These are phyloP conservation scores for Paecilomyces formosus DNA, from an alignment of 2,329 filamentous ascomycete genomes.

Conservation along the genomic window DNA sequence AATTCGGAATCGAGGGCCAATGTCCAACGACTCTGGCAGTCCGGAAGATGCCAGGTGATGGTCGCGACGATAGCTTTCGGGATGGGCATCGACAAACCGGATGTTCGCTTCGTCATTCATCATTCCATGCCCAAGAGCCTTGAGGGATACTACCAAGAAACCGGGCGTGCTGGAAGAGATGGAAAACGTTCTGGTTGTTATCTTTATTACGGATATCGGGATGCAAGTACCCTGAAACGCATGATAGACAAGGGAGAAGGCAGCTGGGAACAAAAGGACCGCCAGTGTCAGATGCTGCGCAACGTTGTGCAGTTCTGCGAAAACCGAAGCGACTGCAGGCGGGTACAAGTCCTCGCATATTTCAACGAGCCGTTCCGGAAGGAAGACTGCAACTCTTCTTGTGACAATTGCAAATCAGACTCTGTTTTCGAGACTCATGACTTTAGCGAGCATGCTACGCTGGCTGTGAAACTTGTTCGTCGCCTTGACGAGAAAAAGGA, in stretches of 20 bases:
- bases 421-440: constrained; percentile 65
- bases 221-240: constrained; percentile 64
- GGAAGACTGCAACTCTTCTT: constrained; percentile 64
- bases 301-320: constrained; percentile 83
- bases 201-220: constrained; percentile 76
- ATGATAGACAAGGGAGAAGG: constrained; percentile 82
- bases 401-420: constrained; percentile 82
- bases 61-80: constrained; percentile 98
- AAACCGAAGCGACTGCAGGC: constrained; percentile 77
- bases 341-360: constrained; percentile 83
- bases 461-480: constrained; percentile 61
- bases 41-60: constrained; percentile 72
- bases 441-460: constrained; percentile 65
- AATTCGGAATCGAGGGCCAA: constrained; percentile 57
- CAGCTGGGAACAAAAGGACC: constrained; percentile 68
- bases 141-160: constrained; percentile 98
- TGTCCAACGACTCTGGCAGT: constrained; percentile 78
- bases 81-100: constrained; percentile 98
- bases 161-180: constrained; percentile 87
- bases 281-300: constrained; percentile 77
- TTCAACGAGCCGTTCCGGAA: constrained; percentile 79
- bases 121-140: constrained; percentile 88
- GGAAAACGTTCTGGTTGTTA: constrained; percentile 82
- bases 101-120: constrained; percentile 95
- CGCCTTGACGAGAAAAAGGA: constrained; percentile 38